Evolutionary conservation across 495 filamentous ascomycete species (phyloP).

Genomic region (Penicillium soppii): DNA sequence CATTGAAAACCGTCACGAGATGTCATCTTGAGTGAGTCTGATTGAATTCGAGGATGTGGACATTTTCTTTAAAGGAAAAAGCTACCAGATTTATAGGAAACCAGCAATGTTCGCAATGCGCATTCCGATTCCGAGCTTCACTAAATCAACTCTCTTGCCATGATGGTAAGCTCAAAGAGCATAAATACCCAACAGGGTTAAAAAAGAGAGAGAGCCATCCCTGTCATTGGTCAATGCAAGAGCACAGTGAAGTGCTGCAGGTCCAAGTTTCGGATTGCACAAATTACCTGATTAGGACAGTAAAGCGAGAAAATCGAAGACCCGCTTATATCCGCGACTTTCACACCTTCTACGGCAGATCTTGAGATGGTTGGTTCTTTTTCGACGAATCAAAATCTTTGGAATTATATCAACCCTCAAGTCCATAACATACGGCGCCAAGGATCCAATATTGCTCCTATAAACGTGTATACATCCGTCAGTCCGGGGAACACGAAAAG

Average conservation of each 20-base stretch:
- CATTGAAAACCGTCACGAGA: constrained; percentile 25
- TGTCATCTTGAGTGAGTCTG: constrained; percentile 10
- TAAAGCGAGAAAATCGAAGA: constrained; percentile 10
- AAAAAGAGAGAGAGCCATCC: background rate
- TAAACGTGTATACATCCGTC: background rate
- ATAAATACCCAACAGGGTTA: constrained; percentile 1
- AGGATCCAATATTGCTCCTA: background rate
- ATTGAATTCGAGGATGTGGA: background rate
- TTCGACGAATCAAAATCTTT: background rate
- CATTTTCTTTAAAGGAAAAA: background rate
- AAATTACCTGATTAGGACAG: constrained; percentile 13
- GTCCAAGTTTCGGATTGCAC: background rate
- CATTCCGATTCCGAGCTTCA: background rate
- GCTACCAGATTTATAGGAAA: background rate
- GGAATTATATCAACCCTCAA: background rate
- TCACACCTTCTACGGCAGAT: no score
- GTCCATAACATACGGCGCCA: background rate
- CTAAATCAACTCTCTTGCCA: no score
- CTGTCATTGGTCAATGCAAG: background rate
- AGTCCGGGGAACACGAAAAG: background rate
- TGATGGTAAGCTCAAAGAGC: no score
- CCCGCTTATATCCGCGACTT: no score
- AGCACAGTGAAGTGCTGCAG: background rate
- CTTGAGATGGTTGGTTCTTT: no score
- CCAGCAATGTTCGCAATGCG: background rate